Percentiles rank a stretch among this genome's conserved stretches.
These are phyloP conservation scores for Daldinia childiae DNA, from an alignment of 495 filamentous ascomycete genomes.

Conservation along the genomic window DNA sequence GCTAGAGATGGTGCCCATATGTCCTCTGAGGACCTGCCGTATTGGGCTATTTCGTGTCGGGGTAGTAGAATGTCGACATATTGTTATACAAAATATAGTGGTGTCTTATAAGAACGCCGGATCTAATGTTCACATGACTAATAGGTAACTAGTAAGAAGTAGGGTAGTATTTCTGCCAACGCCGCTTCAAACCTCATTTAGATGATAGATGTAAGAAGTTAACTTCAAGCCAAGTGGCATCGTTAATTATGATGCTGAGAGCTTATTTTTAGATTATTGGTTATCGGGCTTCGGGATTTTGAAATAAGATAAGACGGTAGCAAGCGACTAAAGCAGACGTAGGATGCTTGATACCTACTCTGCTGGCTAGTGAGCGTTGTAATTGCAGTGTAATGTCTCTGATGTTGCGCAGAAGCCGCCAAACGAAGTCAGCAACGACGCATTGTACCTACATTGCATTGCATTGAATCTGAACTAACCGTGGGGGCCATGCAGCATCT, in stretches of 20 bases:
- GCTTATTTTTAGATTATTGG: conserved; percentile 5
- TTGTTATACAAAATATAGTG: conserved; percentile 16
- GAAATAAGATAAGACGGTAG: conserved; percentile 9
- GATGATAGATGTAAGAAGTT: not conserved
- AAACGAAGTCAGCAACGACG: conserved; percentile 9
- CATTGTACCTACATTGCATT: conserved; percentile 32
- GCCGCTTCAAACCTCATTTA: conserved; percentile 2
- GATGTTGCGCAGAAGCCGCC: conserved; percentile 13
- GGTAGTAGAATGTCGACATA: conserved; percentile 22
- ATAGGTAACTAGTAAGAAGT: conserved; percentile 3
- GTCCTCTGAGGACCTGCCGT: conserved; percentile 28
- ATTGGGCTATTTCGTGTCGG: conserved; percentile 19
- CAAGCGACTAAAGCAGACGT: conserved; percentile 11
- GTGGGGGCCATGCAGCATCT: conserved; percentile 26
- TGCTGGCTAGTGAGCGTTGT: conserved; percentile 9
- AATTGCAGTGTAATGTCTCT: conserved; percentile 18
- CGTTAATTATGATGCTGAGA: not conserved
- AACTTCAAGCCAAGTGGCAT: not conserved
- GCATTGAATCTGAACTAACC: conserved; percentile 6
- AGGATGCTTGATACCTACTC: conserved; percentile 5
- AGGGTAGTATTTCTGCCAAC: conserved; percentile 8
- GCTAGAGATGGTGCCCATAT: conserved; percentile 18
- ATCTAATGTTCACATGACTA: conserved; percentile 34
- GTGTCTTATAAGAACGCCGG: conserved; percentile 19
- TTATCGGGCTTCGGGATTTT: not conserved